These are phyloP conservation scores for Pseudocercospora eumusae DNA, from an alignment of 2,329 filamentous ascomycete genomes.

Conservation along the genomic window DNA sequence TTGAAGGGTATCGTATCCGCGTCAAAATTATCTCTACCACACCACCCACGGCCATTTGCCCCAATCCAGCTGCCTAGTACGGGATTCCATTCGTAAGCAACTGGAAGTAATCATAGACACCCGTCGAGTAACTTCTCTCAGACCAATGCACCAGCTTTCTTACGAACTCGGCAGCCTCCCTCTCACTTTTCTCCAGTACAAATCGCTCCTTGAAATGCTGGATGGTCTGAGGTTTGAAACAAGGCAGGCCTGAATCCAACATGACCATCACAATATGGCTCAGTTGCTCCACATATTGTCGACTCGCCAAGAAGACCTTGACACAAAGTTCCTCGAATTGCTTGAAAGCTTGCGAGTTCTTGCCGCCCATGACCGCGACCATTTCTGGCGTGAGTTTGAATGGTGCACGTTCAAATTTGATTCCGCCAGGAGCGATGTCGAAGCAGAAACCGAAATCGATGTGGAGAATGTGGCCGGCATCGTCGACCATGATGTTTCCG, in stretches of 20 bases:
- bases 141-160: conserved; percentile 85
- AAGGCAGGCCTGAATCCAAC: conserved; percentile 93
- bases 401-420: conserved; percentile 95
- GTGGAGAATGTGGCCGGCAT: conserved; percentile 93
- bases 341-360: conserved; percentile 80
- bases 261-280: conserved; percentile 88
- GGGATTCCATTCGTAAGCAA: conserved; percentile 95
- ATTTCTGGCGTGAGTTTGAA: conserved; percentile 98
- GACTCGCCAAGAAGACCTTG: conserved; percentile 87
- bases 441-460: conserved; percentile 99
- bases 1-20: neutral
- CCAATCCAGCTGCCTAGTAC: conserved; percentile 58
- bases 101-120: conserved; percentile 97
- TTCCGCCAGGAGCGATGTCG: conserved; percentile 94
- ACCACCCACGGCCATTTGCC: too few relatives aligned
- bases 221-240: conserved; percentile 95
- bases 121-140: conserved; percentile 85
- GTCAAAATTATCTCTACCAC: neutral
- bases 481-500: conserved; percentile 99
- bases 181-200: conserved; percentile 85
- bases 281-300: conserved; percentile 85
- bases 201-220: conserved; percentile 91
- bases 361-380: conserved; percentile 97
- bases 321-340: conserved; percentile 97
- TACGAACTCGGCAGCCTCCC: conserved; percentile 95